Evolutionary conservation across 2,329 filamentous ascomycete species (phyloP).

Genomic region (Plenodomus tracheiphilus): DNA sequence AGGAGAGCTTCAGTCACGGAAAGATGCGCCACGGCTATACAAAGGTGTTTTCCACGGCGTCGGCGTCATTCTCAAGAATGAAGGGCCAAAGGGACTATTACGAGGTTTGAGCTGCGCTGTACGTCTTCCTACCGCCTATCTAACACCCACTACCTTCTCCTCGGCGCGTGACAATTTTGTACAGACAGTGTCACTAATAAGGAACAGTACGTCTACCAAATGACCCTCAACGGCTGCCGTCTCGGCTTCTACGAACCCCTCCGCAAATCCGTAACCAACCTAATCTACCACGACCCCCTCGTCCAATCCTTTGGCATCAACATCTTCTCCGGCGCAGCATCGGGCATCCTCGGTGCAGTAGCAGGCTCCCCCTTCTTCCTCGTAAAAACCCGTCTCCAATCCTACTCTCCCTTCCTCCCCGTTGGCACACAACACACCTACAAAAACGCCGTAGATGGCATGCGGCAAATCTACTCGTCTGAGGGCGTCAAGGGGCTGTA

Average conservation of each 20-base stretch:
- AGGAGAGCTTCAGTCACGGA: constrained; percentile 88
- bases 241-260: constrained; percentile 97
- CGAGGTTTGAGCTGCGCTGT: constrained; percentile 85
- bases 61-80: constrained; percentile 85
- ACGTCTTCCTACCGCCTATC: constrained; percentile 13
- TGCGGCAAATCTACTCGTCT: constrained; percentile 73
- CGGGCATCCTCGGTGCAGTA: constrained; percentile 89
- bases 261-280: constrained; percentile 68
- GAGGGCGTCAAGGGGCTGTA: constrained; percentile 86
- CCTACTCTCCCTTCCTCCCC: constrained; percentile 86
- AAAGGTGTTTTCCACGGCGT: constrained; percentile 90
- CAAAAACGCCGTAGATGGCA: constrained; percentile 79
- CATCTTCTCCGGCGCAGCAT: constrained; percentile 87
- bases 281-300: constrained; percentile 72
- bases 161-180: too few relatives aligned
- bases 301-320: constrained; percentile 88
- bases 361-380: constrained; percentile 96
- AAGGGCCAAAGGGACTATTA: constrained; percentile 83
- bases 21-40: constrained; percentile 84
- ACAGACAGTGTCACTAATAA: constrained; percentile 11
- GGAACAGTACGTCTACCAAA: constrained; percentile 83
- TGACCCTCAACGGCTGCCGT: constrained; percentile 93
- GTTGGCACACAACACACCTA: constrained; percentile 98
- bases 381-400: constrained; percentile 94
- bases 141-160: too few relatives aligned